Evolutionary conservation across 164 flowering plant genomes (phyloP).

Genomic region (Kingdonia uniflora): DNA sequence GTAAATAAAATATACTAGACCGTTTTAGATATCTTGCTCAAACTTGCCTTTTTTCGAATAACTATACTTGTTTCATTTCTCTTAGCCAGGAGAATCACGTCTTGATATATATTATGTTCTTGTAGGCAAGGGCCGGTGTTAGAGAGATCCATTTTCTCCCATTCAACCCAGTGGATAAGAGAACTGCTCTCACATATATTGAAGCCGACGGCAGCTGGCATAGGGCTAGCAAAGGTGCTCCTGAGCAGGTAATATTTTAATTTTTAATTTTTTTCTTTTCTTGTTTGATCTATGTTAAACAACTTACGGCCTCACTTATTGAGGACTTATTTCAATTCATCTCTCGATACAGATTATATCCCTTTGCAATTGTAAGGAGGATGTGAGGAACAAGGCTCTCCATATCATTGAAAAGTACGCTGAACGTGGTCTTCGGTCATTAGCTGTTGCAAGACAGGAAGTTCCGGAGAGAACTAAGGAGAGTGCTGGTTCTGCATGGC

Average conservation of each 20-base stretch:
- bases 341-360: conserved; percentile 17
- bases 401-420: conserved; percentile 31
- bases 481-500: conserved; percentile 28
- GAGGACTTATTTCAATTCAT: conserved; percentile 2
- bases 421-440: conserved; percentile 35
- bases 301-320: not conserved
- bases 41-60: no score
- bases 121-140: conserved; percentile 30
- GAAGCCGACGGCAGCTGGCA: conserved; percentile 30
- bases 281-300: no score
- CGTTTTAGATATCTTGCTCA: no score
- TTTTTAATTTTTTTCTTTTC: not conserved
- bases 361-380: conserved; percentile 30
- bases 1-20: no score
- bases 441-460: conserved; percentile 32
- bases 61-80: no score
- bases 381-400: conserved; percentile 25
- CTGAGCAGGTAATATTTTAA: conserved; percentile 40
- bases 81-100: no score
- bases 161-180: conserved; percentile 36
- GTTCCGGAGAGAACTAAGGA: conserved; percentile 30
- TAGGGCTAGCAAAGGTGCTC: conserved; percentile 39
- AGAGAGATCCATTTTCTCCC: conserved; percentile 33
- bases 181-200: conserved; percentile 37
- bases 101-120: not conserved